phyloP scores from a whole-genome alignment of 768 basidiomycete species.

The Auricularia auricula-judae region DNA sequence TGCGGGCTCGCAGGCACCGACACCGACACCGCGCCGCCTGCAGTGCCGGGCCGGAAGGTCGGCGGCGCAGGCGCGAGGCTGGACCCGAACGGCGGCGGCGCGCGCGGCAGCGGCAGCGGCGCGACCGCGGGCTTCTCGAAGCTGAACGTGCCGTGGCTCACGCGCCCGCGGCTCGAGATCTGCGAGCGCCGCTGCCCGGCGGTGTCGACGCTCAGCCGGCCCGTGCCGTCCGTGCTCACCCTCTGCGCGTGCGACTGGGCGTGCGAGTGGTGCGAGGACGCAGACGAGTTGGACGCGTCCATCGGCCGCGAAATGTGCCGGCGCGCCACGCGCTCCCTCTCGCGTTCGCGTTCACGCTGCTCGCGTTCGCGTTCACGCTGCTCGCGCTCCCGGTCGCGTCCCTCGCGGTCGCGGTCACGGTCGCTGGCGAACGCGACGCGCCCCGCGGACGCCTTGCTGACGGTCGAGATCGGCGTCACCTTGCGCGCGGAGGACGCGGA shows the following conservation, averaged over 20 bases:
- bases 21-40: neutral
- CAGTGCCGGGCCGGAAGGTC: neutral
- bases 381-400: neutral
- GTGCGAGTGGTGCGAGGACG: neutral
- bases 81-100: neutral
- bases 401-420: neutral
- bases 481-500: neutral
- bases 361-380: neutral
- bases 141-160: neutral
- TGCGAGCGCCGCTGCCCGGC: neutral
- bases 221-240: neutral
- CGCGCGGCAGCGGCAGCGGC: neutral
- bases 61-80: neutral
- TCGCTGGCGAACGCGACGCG: neutral
- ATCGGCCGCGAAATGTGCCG: neutral
- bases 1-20: too few relatives aligned
- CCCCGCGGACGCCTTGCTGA: neutral
- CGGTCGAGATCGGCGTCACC: neutral
- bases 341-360: neutral
- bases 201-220: neutral
- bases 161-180: neutral
- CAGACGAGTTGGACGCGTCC: neutral
- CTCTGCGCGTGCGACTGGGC: neutral
- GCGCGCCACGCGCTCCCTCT: neutral
- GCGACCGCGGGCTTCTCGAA: neutral